Percentiles rank a stretch among this genome's conserved stretches.
phyloP scores from a whole-genome alignment of 805 yeast genomes.

The Schizosaccharomyces cryophilus region DNA sequence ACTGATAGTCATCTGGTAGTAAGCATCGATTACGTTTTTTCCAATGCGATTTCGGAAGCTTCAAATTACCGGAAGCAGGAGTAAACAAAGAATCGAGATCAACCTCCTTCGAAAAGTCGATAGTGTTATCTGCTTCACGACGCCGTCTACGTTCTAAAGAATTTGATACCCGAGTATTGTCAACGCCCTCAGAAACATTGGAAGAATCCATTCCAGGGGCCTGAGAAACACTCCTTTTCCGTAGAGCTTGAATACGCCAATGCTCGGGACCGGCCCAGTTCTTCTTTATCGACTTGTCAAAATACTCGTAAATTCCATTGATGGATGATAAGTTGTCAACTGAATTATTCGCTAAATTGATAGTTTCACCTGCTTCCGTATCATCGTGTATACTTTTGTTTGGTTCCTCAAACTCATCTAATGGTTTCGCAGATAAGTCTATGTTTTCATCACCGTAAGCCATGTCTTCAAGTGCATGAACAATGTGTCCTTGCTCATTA shows the following conservation, averaged over 20 bases:
- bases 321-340: background rate
- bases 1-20: constrained; percentile 51
- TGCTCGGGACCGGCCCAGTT: constrained; percentile 81
- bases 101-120: constrained; percentile 23
- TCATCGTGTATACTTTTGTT: background rate
- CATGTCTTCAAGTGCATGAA: background rate
- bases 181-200: constrained; percentile 1
- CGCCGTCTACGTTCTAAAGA: constrained; percentile 3
- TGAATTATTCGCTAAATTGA: background rate
- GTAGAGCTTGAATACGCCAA: constrained; percentile 44
- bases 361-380: background rate
- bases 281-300: constrained; percentile 41
- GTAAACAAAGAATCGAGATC: constrained; percentile 21
- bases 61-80: constrained; percentile 18
- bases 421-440: background rate
- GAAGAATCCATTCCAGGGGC: background rate
- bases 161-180: constrained; percentile 2
- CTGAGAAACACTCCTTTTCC: background rate
- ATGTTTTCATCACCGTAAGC: background rate
- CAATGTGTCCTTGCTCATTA: constrained; percentile 5
- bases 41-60: constrained; percentile 19
- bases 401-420: background rate
- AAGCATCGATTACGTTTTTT: constrained; percentile 22
- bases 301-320: constrained; percentile 38
- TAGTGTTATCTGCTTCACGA: constrained; percentile 16